Base-by-base conservation (phyloP, 1,284 basidiomycete species). In the Fomitopsis pinicola region DNA sequence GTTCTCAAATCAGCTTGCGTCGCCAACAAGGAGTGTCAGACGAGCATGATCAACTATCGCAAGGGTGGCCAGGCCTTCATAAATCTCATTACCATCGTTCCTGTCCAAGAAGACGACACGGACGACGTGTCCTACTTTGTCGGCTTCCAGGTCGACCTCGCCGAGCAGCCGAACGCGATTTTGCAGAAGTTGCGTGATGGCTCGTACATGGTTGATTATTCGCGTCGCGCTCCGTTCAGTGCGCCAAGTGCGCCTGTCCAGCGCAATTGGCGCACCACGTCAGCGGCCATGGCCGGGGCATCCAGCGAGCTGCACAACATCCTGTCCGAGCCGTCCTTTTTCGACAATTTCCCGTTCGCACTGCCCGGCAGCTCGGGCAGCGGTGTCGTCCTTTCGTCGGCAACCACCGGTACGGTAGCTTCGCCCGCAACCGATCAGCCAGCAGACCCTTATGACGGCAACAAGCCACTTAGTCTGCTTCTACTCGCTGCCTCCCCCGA, bases 61-160 rank as follows among this genome's bases (percentile, higher is more conserved):
- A 94, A 94, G 72, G 86, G 88, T 62, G 94, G 94, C 4, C 78
- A 82, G n/a, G 85, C 94, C 0, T 98, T 98, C 72, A 84, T 91
- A 75, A 95, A 95, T 71, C 83, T 94, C 55, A 85, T 95, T 62
- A 91, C 91, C 9, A 85, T 96, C 69, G 90, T 97, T 42, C 95
- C 92, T 35, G 84, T 96, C 64, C 74, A 78, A 1, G 88, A 74
- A 0, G 75, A 80, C 22, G 83, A 84, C 66, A 78, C 78, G 42
- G 79, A 82, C 59, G 82, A 89, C 42, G 82, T 93, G 50, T 87
- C 87, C 22, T 97, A 92, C 73, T 89, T 94, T 68, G 89, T 98
- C 62, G 96, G 96, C 2, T 98, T 98, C 80, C 91, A 94, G 74
- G 89, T 95, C 57, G 94, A 97, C 73, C 80, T 98, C 54, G 88